A percentile compares a stretch with the other conserved stretches of the same genome.
Conservation (phyloP, 805 yeast genomes). For the Dipodascus albidus region DNA sequence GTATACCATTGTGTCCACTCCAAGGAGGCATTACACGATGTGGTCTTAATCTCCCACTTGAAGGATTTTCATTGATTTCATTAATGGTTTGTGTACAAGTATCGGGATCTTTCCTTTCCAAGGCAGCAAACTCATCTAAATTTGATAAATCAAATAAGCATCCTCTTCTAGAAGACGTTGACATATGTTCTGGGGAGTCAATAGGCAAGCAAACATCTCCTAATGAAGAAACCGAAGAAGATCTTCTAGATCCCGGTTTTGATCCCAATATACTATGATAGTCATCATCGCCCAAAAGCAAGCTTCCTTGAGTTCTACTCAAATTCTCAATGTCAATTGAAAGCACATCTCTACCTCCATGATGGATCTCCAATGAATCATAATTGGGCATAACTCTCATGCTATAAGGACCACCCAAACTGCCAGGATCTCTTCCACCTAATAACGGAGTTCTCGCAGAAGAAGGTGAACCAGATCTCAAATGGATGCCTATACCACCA, state of each 20-base stretch:
- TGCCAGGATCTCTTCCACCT: too few relatives aligned
- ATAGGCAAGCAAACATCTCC: slow-evolving; percentile 91
- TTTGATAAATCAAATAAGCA: slow-evolving; percentile 66
- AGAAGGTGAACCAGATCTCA: neutral
- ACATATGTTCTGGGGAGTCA: slow-evolving; percentile 29
- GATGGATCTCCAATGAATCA: neutral
- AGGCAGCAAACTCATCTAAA: slow-evolving; percentile 63
- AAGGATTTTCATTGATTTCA: slow-evolving; percentile 36
- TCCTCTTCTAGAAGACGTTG: slow-evolving; percentile 15
- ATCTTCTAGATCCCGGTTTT: slow-evolving; percentile 53
- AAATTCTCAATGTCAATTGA: neutral
- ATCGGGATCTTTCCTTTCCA: slow-evolving; percentile 42
- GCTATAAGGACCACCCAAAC: neutral
- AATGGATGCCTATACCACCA: too few relatives aligned
- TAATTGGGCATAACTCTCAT: neutral
- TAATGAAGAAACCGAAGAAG: slow-evolving; percentile 54
- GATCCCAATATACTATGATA: slow-evolving; percentile 22
- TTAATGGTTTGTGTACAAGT: slow-evolving; percentile 15
- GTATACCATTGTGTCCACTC: slow-evolving; percentile 30
- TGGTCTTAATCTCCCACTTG: slow-evolving; percentile 60
- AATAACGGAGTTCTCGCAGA: neutral
- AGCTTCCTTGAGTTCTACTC: neutral
- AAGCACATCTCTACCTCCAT: neutral
- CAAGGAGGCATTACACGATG: slow-evolving; percentile 59
- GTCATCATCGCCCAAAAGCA: slow-evolving; percentile 2